phyloP scores from a whole-genome alignment of 306 rosid genomes.

The Ochetophila trinervis region DNA sequence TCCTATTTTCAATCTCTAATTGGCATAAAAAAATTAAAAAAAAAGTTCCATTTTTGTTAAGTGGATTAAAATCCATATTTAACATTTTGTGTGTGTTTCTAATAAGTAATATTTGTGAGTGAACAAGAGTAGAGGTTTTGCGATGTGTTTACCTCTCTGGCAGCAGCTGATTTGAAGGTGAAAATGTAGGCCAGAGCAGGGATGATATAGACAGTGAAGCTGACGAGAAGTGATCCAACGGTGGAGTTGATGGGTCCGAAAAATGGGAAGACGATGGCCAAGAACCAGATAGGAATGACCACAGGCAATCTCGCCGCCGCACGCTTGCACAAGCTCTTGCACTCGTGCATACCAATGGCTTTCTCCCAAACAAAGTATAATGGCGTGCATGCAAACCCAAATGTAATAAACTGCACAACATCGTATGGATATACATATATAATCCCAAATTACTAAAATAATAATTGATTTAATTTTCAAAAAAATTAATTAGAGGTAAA shows the following conservation, averaged over 20 bases:
- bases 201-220: conserved; percentile 95
- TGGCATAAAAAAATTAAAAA: too few relatives aligned
- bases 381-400: conserved; percentile 99
- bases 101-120: too few relatives aligned
- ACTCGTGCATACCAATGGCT: conserved; percentile 79
- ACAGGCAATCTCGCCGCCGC: conserved; percentile 92
- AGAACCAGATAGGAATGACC: conserved; percentile 91
- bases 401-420: conserved; percentile 74
- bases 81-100: too few relatives aligned
- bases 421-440: too few relatives aligned
- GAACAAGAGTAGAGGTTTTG: background rate
- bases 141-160: conserved; percentile 61
- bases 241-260: conserved; percentile 97
- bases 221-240: conserved; percentile 95
- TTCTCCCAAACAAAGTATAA: conserved; percentile 95
- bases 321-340: conserved; percentile 90
- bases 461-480: background rate
- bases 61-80: too few relatives aligned
- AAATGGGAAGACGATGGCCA: conserved; percentile 92
- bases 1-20: too few relatives aligned
- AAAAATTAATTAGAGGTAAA: background rate
- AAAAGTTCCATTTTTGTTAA: too few relatives aligned
- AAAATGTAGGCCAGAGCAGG: conserved; percentile 84
- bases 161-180: conserved; percentile 78
- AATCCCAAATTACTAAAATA: background rate